Conservation (phyloP, 345 rosid species). For the Excoecaria agallocha region DNA sequence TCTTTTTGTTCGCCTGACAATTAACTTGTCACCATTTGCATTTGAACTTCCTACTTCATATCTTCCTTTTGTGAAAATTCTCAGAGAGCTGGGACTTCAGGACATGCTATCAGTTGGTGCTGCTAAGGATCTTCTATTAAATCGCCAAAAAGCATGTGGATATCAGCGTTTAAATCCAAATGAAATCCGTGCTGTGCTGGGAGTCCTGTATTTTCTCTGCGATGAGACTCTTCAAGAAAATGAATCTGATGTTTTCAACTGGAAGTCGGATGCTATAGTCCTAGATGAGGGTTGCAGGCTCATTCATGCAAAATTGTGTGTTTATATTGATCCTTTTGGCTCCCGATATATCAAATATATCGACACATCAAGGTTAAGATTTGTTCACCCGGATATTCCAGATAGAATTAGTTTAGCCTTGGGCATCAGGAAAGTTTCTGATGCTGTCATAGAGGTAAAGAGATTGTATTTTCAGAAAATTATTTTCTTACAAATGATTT, state of each 20-base stretch:
- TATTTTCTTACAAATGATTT: background rate
- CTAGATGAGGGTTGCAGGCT: slow-evolving; percentile 96
- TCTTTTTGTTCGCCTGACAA: slow-evolving; percentile 70
- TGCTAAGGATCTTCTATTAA: slow-evolving; percentile 66
- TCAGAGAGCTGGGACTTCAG: slow-evolving; percentile 84
- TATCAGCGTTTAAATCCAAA: slow-evolving; percentile 88
- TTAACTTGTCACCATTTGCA: slow-evolving; percentile 88
- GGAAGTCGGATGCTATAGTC: slow-evolving; percentile 64
- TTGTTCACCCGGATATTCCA: slow-evolving; percentile 74
- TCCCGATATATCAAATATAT: slow-evolving; percentile 65
- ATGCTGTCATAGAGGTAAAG: slow-evolving; percentile 78
- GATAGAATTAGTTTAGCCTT: slow-evolving; percentile 62
- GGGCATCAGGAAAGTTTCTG: slow-evolving; percentile 83
- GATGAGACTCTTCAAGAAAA: slow-evolving; percentile 41
- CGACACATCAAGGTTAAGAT: slow-evolving; percentile 71
- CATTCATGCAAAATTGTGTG: slow-evolving; percentile 71
- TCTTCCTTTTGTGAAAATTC: slow-evolving; percentile 76
- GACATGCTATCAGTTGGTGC: slow-evolving; percentile 66
- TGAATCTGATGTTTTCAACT: slow-evolving; percentile 23
- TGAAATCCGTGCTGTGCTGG: slow-evolving; percentile 93
- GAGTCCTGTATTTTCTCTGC: slow-evolving; percentile 66
- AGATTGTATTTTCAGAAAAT: background rate
- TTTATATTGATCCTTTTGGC: slow-evolving; percentile 76
- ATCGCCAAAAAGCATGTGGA: slow-evolving; percentile 76
- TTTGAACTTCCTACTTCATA: slow-evolving; percentile 78